Evolutionary conservation across 2,329 filamentous ascomycete genomes (phyloP), one percentile per base, ranked within the genome.

Genomic region (Biscogniauxia sp.): DNA sequence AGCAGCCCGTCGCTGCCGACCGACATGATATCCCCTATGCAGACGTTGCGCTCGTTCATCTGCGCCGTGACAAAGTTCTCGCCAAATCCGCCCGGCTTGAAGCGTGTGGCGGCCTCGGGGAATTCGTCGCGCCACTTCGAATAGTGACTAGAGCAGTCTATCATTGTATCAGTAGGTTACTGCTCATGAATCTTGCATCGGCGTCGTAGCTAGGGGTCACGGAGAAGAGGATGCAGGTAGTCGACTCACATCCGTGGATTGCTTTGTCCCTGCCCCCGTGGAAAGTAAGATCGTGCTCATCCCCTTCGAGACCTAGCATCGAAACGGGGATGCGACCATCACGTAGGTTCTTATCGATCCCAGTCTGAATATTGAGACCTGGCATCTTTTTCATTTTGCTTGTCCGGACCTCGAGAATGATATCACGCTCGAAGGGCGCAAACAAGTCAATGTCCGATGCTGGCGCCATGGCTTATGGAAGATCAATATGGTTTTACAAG

Each of bases 181-280:
- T 32, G 6, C 20, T 4, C 11, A 53, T 53, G 8, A n/a, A 26
- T 23, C 49, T 51, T 9, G 6, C 49, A 7, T 17, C 7, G 2
- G 49, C 17, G 45, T 13, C 6, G 19, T 2, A 50, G 37, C 20
- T 37, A 13, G 13, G 13, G 23, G 11, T 3, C 5, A 54, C 8
- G 53, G 25, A 56, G 25, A 56, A 37, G 54, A 28, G 51, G 26
- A 19, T n/a, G 6, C 6, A 45, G 17, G 20, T 28, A 20, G 2
- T 23, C 23, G 51, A 74, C 80, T 74, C 69, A 82, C 82, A 85
- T 11, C 79, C 82, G 32, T 87, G 81, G 9, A 90, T 77, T 0
- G 87, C 87, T 71, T 89, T 89, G 61, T 90, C 87, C 0, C 75
- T 72, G 0, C 86, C 85, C 6, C 86, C 85, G 61, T 89, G 87